Evolutionary conservation across 257 asterid genomes (phyloP).

Genomic region (Nicotiana undulata): DNA sequence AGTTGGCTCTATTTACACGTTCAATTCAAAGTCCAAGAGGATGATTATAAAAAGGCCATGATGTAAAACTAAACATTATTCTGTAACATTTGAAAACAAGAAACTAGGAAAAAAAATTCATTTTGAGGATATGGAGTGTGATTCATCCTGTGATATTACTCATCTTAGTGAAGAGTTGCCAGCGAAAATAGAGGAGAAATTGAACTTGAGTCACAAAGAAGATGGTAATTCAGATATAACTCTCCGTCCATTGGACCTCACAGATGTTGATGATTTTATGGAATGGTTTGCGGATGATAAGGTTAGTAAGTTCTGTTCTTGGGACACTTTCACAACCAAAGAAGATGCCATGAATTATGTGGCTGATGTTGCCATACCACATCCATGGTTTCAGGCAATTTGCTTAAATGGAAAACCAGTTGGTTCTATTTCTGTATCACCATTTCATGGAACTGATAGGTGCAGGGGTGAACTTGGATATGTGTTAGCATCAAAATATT

Average conservation of each 20-base stretch:
- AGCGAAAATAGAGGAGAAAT: background rate
- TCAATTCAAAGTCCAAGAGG: background rate
- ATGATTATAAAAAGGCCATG: background rate
- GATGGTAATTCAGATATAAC: constrained; percentile 24
- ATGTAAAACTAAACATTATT: background rate
- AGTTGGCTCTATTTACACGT: background rate
- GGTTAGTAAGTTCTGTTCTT: constrained; percentile 61
- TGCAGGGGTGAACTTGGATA: constrained; percentile 78
- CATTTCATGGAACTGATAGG: constrained; percentile 21
- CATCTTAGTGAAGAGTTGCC: background rate
- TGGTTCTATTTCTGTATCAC: constrained; percentile 47
- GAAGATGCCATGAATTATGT: constrained; percentile 41
- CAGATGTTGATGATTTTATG: constrained; percentile 58
- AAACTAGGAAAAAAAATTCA: background rate
- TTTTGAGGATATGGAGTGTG: background rate
- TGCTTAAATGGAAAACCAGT: constrained; percentile 45
- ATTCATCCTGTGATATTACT: background rate
- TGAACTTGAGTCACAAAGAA: background rate
- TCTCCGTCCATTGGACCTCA: constrained; percentile 41
- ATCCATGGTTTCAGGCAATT: constrained; percentile 57
- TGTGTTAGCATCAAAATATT: constrained; percentile 48
- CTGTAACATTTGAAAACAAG: background rate
- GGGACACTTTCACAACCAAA: constrained; percentile 45
- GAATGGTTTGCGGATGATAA: constrained; percentile 51
- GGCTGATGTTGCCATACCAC: constrained; percentile 13